Evolutionary conservation across 441 rosid species (phyloP).

Genomic region (Pelargonium fulgidum): DNA sequence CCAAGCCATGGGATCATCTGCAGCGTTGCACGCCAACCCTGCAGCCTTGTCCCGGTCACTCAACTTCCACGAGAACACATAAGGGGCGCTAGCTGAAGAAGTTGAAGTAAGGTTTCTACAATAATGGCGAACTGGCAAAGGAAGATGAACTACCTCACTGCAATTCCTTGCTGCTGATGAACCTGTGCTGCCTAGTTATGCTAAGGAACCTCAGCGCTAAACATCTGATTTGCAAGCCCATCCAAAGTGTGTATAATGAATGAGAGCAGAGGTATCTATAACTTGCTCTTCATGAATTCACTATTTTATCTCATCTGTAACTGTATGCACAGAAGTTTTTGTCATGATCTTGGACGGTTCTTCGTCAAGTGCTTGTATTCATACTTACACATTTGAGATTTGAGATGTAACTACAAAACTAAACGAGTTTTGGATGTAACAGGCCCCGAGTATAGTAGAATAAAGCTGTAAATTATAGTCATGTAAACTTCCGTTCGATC

Average conservation of each 20-base stretch:
- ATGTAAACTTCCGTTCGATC: not conserved
- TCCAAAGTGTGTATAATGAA: not conserved
- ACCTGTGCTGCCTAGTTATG: not conserved
- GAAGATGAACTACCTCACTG: not conserved
- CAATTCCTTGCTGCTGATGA: not conserved
- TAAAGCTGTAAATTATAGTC: not conserved
- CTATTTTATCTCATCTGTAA: not conserved
- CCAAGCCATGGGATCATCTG: not conserved
- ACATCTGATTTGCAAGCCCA: not conserved
- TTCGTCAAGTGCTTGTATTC: not conserved
- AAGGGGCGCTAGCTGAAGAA: not conserved
- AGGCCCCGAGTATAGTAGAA: not conserved
- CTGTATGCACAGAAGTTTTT: not conserved
- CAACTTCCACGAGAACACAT: conserved; percentile 2
- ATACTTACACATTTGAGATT: not conserved
- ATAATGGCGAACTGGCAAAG: not conserved
- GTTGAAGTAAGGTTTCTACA: not conserved
- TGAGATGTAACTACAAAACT: not conserved
- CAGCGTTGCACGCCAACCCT: conserved; percentile 7
- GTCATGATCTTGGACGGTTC: not conserved
- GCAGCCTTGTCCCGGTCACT: conserved; percentile 5
- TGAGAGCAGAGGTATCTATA: not conserved
- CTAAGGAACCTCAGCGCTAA: not conserved
- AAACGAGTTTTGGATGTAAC: conserved; percentile 5
- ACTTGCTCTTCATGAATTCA: not conserved